Base-by-base conservation (phyloP, 352 stramenopile species). In the Phytopythium vexans region DNA sequence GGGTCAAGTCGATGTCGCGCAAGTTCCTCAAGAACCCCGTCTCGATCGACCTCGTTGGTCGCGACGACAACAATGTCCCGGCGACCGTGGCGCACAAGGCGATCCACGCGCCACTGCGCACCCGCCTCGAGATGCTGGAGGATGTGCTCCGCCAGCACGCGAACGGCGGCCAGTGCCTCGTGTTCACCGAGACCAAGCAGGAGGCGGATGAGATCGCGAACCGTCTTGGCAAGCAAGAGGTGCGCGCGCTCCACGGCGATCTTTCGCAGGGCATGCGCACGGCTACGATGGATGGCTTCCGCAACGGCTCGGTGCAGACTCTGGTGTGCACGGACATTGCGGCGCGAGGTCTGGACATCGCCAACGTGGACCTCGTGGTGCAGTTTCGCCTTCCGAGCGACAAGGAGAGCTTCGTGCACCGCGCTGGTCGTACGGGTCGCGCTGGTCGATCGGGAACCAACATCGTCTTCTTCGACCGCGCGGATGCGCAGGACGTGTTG, bases 171-270 rank as follows among this genome's bases (percentile, higher is more conserved):
- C 78, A 92, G 56, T 80, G 84, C 44, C 97, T 99, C 52, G 96
- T 99, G 38, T 99, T 99, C 66, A 98, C 94, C 4, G 84, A 99
- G 67, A 99, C 96, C 11, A 99, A 99, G 77, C 78, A 90, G 49
- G 89, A 98, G 50, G 92, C 88, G 11, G 94, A 98, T 63, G 92
- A 99, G 51, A 86, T 99, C 54, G 91, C 94, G 14, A 96, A 91
- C 43, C 76, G 88, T 38, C 76, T 95, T n/a, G 64, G 69, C 21
- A 65, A 69, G 10, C 69, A 84, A 46, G 66, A 82, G 37, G 81
- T 69, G 16, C 79, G 77, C 41, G 75, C 77, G 16, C 62, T 92
- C 12, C 81, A 95, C 58, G 82, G 82, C n/a, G 80, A 92, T 54
- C 57, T 93, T 36, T 91, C 82, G 37, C 77, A 91, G 60, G 79